These are phyloP conservation scores for Spironucleus salmonicida DNA, from an alignment of 208 protist genomes.

Conservation along the genomic window DNA sequence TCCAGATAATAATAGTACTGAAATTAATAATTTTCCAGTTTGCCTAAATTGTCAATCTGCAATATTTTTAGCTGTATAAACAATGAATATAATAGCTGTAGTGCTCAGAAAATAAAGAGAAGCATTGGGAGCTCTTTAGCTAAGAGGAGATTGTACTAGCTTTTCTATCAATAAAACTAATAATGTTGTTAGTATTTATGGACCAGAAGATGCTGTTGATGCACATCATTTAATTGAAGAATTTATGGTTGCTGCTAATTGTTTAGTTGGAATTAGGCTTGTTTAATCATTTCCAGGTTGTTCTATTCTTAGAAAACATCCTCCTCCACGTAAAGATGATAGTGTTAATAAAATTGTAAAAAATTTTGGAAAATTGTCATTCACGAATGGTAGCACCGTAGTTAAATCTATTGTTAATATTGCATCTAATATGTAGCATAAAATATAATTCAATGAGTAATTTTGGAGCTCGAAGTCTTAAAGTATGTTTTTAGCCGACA, in stretches of 20 bases:
- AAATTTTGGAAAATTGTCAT: not conserved
- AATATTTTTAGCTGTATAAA: not conserved
- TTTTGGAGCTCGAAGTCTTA: not conserved
- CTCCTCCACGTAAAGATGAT: not conserved
- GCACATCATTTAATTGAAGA: conserved; percentile 37
- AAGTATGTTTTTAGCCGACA: not conserved
- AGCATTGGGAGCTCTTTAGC: not conserved
- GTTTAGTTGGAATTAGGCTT: not conserved
- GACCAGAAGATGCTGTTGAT: not conserved
- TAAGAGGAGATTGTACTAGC: not conserved
- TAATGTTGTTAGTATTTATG: too few relatives aligned
- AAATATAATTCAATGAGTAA: not conserved
- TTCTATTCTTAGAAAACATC: conserved; percentile 24
- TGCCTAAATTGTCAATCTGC: not conserved
- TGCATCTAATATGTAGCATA: not conserved
- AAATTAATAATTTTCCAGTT: not conserved
- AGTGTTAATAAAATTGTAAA: not conserved
- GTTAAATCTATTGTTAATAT: not conserved
- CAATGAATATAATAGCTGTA: not conserved
- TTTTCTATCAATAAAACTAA: not conserved
- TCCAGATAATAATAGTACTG: not conserved
- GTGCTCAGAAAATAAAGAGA: not conserved
- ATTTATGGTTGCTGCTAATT: conserved; percentile 38
- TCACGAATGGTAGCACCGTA: not conserved
- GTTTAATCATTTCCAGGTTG: not conserved